phyloP scores from a whole-genome alignment of 768 basidiomycete species.

The Russula dissimulans region DNA sequence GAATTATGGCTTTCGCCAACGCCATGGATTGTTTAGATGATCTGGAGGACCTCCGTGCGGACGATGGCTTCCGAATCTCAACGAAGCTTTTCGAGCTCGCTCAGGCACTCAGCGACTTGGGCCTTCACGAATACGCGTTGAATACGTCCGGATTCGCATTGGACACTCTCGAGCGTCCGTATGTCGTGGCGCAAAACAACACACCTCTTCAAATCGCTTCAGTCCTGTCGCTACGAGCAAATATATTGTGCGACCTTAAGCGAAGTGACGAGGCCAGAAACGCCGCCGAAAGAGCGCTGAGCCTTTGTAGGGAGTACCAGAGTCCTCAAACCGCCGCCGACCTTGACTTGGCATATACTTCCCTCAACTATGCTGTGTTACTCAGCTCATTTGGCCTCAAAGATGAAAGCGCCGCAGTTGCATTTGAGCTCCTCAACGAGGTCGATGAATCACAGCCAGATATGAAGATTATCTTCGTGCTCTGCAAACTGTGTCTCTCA shows the following conservation, averaged over 20 bases:
- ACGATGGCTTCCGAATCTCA: neutral
- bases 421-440: conserved; percentile 2
- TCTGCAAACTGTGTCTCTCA: conserved; percentile 1
- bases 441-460: neutral
- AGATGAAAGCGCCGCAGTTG: neutral
- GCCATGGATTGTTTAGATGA: conserved; percentile 7
- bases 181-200: neutral
- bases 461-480: neutral
- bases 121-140: neutral
- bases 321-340: neutral
- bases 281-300: neutral
- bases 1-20: neutral
- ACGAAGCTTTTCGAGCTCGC: neutral
- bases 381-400: neutral
- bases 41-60: neutral
- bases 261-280: neutral
- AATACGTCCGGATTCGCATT: neutral
- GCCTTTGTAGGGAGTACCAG: neutral
- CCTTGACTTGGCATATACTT: neutral
- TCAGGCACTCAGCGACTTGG: conserved; percentile 12
- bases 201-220: neutral
- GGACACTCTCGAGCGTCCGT: neutral
- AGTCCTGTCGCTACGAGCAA: neutral
- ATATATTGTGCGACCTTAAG: conserved; percentile 4
- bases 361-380: neutral